Base-by-base conservation (phyloP, 352 stramenopile genomes). In the Globisporangium heterothallicum region DNA sequence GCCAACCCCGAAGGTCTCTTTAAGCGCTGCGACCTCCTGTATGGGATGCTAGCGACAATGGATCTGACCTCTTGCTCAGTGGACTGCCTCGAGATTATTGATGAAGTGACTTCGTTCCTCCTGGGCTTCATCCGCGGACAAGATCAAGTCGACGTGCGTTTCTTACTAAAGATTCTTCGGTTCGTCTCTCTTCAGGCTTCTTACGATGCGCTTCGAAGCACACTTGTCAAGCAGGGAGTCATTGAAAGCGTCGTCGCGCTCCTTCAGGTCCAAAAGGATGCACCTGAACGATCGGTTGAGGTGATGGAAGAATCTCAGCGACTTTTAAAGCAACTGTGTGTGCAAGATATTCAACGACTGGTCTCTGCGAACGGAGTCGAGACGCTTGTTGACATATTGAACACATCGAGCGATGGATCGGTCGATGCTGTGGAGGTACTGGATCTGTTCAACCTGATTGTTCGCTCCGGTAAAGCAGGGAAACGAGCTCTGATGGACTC, bases 21-120 rank as follows among this genome's bases (percentile, higher is more conserved):
- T n/a, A 89, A 89, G 59, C 75, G 80, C 4, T 87, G 70, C 26
- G 66, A 68, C 10, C 55, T 92, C 24, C 36, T 92, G 19, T 67
- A 67, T 19, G 70, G 66, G 8, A 74, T 89, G 27, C 63, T 92
- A 13, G 53, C 69, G 38, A 67, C 72, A 21, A 72, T 64, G 2
- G 66, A 87, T n/a, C 19, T 71, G 5, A 58, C 61, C 12, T 42
- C 58, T 7, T 56, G 86, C 9, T 68, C 78, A 7, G 64, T 52
- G 0, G 78, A 88, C 35, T 84, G 68, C 27, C 63, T 80, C 13
- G 66, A 87, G 26, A 69, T 84, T 14, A 50, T 88, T n/a, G 61
- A 81, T 0, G 75, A 88, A 32, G 69, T 88, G 40, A 74, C 70
- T 5, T 58, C 69, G 22, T 74, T 78, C 60, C 60, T 91, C 12